These are phyloP conservation scores for Aureoboletus auriporus DNA, from an alignment of 768 basidiomycete species.

Conservation along the genomic window DNA sequence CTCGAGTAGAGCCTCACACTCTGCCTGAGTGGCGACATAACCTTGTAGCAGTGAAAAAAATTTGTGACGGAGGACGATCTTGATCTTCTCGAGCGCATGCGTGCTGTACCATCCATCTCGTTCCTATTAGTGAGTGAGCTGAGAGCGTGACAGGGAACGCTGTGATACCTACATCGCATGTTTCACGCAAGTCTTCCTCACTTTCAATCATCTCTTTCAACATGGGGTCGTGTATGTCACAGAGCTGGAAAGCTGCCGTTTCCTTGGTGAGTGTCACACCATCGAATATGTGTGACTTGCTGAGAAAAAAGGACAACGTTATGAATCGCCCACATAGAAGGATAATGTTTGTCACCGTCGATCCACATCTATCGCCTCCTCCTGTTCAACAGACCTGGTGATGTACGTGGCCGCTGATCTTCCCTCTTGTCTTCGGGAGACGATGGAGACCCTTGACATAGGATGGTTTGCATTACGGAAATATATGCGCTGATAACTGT, in stretches of 20 bases:
- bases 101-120: slow-evolving; percentile 88
- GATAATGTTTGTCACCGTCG: slow-evolving; percentile 22
- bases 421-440: slow-evolving; percentile 56
- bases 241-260: slow-evolving; percentile 90
- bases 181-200: slow-evolving; percentile 61
- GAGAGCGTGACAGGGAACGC: neutral
- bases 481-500: slow-evolving; percentile 87
- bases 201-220: slow-evolving; percentile 77
- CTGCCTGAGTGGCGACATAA: slow-evolving; percentile 65
- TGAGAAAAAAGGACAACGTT: slow-evolving; percentile 17
- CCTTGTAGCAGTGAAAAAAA: slow-evolving; percentile 77
- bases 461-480: slow-evolving; percentile 87
- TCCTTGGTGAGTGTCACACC: slow-evolving; percentile 76
- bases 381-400: slow-evolving; percentile 30
- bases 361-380: slow-evolving; percentile 29
- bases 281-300: slow-evolving; percentile 85
- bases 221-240: slow-evolving; percentile 88
- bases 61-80: slow-evolving; percentile 79
- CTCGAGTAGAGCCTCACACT: slow-evolving; percentile 62
- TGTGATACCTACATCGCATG: slow-evolving; percentile 60
- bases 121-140: slow-evolving; percentile 42
- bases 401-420: slow-evolving; percentile 23
- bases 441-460: slow-evolving; percentile 72
- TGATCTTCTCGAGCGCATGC: slow-evolving; percentile 77
- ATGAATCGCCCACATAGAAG: neutral